Evolutionary conservation across 2,329 filamentous ascomycete genomes (phyloP).

Genomic region (Pseudogymnoascus sp.): DNA sequence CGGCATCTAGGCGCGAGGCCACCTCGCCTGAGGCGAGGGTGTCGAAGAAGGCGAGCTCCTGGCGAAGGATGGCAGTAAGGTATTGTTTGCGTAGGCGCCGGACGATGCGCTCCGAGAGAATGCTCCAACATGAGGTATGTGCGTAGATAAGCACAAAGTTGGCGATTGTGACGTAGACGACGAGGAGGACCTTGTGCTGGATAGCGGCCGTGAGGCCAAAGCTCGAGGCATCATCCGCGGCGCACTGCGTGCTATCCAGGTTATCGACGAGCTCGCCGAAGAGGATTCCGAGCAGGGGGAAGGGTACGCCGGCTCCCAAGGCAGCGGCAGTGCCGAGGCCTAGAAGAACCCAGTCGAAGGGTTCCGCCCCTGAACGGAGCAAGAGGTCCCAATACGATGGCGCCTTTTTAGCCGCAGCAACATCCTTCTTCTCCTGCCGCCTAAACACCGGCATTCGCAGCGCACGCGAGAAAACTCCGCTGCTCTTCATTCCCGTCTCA

Average conservation of each 20-base stretch:
- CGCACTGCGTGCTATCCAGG: slow-evolving; percentile 28
- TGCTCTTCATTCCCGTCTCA: neutral
- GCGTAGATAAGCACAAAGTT: slow-evolving; percentile 42
- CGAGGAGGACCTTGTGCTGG: slow-evolving; percentile 47
- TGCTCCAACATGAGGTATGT: slow-evolving; percentile 41
- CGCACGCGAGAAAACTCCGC: neutral
- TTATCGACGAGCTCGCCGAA: slow-evolving; percentile 57
- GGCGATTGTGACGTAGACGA: slow-evolving; percentile 50
- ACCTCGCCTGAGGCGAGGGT: slow-evolving; percentile 46
- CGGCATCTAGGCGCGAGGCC: slow-evolving; percentile 44
- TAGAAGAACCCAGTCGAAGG: slow-evolving; percentile 28
- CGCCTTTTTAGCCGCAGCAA: neutral
- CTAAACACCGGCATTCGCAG: neutral
- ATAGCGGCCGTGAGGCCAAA: slow-evolving; percentile 32
- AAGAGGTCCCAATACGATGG: slow-evolving; percentile 3
- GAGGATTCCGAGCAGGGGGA: slow-evolving; percentile 54
- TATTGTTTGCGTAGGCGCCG: slow-evolving; percentile 38
- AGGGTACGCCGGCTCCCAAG: slow-evolving; percentile 50
- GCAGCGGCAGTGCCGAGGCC: slow-evolving; percentile 36
- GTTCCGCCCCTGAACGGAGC: slow-evolving; percentile 10
- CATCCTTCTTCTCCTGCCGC: neutral
- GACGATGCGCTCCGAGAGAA: slow-evolving; percentile 41
- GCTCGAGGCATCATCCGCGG: slow-evolving; percentile 22
- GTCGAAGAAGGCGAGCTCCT: slow-evolving; percentile 45
- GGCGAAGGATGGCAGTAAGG: slow-evolving; percentile 38